Evolutionary conservation across 1,139 yeast genomes (phyloP).

Genomic region (Kluyveromyces marxianus): DNA sequence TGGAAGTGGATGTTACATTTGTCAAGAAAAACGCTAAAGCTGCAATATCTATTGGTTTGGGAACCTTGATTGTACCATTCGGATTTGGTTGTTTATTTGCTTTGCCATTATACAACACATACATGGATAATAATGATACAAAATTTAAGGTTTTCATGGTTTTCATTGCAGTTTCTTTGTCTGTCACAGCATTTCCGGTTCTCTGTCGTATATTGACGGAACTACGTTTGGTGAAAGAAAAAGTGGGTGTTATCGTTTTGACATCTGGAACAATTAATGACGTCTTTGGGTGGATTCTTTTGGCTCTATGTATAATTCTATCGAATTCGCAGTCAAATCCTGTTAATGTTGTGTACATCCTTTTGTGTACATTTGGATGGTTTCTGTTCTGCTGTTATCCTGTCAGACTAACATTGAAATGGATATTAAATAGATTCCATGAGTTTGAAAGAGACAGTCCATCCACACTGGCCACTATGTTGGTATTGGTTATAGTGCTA

Average conservation of each 20-base stretch:
- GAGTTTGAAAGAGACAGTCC: conserved; percentile 47
- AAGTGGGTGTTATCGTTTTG: conserved; percentile 71
- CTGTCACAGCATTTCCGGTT: conserved; percentile 81
- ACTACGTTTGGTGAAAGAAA: conserved; percentile 57
- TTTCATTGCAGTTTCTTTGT: conserved; percentile 71
- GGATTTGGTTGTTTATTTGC: conserved; percentile 70
- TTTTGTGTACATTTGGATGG: conserved; percentile 62
- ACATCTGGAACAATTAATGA: conserved; percentile 80
- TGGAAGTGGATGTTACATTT: conserved; percentile 65
- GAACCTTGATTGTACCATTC: conserved; percentile 69
- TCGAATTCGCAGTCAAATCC: conserved; percentile 63
- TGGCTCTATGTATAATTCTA: conserved; percentile 67
- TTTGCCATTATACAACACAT: conserved; percentile 54
- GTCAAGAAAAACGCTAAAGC: conserved; percentile 51
- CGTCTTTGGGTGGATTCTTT: conserved; percentile 71
- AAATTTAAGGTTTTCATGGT: conserved; percentile 69
- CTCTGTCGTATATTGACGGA: conserved; percentile 71
- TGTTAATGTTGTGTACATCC: conserved; percentile 59
- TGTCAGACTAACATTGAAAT: conserved; percentile 34
- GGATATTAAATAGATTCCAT: conserved; percentile 37
- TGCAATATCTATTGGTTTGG: conserved; percentile 59
- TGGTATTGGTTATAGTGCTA: conserved; percentile 49
- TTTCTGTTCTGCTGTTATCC: conserved; percentile 51
- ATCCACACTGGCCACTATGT: conserved; percentile 52
- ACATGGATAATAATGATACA: conserved; percentile 35